Percentiles rank a stretch among this genome's conserved stretches.
Conservation (phyloP, 805 yeast genomes). For the Sugiyamaella mastotermitis region DNA sequence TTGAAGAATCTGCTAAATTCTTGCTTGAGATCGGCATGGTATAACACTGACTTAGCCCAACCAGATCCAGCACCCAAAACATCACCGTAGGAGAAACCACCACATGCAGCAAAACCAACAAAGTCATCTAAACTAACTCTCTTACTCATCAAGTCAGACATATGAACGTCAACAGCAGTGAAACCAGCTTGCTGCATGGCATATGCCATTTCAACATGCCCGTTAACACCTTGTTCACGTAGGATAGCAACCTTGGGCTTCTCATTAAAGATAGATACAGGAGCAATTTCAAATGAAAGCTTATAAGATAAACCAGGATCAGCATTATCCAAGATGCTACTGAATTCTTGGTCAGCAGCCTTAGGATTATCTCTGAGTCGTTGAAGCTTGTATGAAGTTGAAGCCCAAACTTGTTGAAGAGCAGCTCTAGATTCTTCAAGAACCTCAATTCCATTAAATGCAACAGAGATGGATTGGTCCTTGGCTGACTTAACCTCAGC, state of each 20-base stretch:
- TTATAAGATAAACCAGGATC: constrained; percentile 89
- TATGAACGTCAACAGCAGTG: constrained; percentile 89
- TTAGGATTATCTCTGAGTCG: constrained; percentile 90
- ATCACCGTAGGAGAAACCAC: constrained; percentile 98
- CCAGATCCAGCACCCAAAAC: constrained; percentile 98
- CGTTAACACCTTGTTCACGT: constrained; percentile 98
- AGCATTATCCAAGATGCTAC: constrained; percentile 62
- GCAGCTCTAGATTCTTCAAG: constrained; percentile 55
- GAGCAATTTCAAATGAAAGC: constrained; percentile 56
- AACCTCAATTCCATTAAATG: constrained; percentile 40
- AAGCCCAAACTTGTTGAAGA: constrained; percentile 79
- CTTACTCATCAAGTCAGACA: constrained; percentile 84
- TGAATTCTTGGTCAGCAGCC: constrained; percentile 81
- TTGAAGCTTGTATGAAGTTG: constrained; percentile 86
- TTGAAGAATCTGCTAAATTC: constrained; percentile 80
- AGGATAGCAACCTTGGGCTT: constrained; percentile 91
- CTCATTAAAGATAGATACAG: constrained; percentile 16
- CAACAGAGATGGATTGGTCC: constrained; percentile 46
- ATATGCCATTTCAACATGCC: constrained; percentile 98
- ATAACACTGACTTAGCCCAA: constrained; percentile 95
- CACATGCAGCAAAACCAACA: constrained; percentile 95
- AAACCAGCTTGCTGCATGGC: constrained; percentile 93
- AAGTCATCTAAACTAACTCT: constrained; percentile 67
- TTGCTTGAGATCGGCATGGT: constrained; percentile 66
- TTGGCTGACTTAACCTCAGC: constrained; percentile 51